Evolutionary conservation across 176 grass and related monocot species (phyloP).

Genomic region (Calamus simplicifolius): DNA sequence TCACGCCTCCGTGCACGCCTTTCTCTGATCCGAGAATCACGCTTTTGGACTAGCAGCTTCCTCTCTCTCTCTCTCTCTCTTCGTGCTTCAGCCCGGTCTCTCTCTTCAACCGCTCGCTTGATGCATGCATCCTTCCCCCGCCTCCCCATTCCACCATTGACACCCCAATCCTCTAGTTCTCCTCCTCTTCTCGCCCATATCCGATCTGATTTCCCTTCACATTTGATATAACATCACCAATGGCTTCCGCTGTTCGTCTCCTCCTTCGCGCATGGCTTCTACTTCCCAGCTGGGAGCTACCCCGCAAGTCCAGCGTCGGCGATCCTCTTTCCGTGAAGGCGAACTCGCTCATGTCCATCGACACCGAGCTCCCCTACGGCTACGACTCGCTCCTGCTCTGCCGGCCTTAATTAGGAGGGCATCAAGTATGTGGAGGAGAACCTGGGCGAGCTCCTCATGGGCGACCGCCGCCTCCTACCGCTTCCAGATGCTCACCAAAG

Average conservation of each 20-base stretch:
- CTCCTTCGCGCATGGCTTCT: constrained; percentile 29
- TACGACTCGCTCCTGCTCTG: constrained; percentile 66
- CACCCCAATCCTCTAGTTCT: too few species aligned
- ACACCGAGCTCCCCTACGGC: constrained; percentile 46
- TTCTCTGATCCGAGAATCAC: too few species aligned
- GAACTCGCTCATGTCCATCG: constrained; percentile 55
- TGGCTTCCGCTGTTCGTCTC: not conserved
- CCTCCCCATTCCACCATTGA: too few species aligned
- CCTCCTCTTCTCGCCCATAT: too few species aligned
- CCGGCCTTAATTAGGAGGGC: constrained; percentile 26
- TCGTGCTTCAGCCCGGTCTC: too few species aligned
- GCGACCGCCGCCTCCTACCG: constrained; percentile 52
- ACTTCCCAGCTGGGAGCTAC: constrained; percentile 61
- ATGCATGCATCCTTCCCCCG: too few species aligned
- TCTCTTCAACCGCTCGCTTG: too few species aligned
- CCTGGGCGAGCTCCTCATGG: constrained; percentile 66
- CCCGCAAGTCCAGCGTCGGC: constrained; percentile 28
- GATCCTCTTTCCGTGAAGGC: constrained; percentile 37
- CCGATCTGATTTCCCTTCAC: too few species aligned
- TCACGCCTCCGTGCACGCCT: too few species aligned
- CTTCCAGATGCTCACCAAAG: constrained; percentile 45
- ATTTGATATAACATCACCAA: too few species aligned
- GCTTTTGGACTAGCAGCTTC: too few species aligned
- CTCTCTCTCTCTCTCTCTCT: too few species aligned
- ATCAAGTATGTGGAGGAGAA: constrained; percentile 39